Evolutionary conservation across 768 basidiomycete species (phyloP), one percentile per base, ranked within the genome.

Genomic region (Scleroderma bovista): DNA sequence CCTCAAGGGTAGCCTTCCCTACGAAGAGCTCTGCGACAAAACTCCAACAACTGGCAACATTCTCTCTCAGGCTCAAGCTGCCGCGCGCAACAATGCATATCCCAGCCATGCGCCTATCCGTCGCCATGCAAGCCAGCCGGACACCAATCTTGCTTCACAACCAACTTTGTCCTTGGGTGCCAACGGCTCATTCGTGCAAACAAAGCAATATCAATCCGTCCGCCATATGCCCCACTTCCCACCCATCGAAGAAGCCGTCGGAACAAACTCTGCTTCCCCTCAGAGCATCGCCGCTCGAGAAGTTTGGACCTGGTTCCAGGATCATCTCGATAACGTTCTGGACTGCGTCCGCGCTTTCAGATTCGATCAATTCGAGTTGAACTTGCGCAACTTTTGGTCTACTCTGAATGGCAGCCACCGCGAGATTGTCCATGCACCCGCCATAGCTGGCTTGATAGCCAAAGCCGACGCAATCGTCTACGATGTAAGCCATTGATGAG

Each of bases 281-380:
- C 85, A 92, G 57, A 79, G 82, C 48, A 76, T 89, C 19, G 84
- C 84, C 52, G 91, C 88, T 24, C 80, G 87, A 57, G 88, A 90
- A 66, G 87, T 91, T 6, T 95, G 93, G 93, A 78, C 75, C 26
- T 90, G 88, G 84, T 95, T 95, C 75, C 86, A 88, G 66, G 86
- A 91, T 50, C 93, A 95, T 72, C 75, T 93, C 53, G 90, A 94
- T 67, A 73, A 84, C 1, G 75, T 94, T 42, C 70, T 93, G 29
- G 88, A 91, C 57, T 84, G 80, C 58, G 80, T 92, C 38, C 74
- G 87, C 48, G 72, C 79, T 16, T 87, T 85, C 72, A 78, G 89
- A 34, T 88, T 92, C 58, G 92, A 94, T 68, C 87, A 91, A 67
- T 93, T 93, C 60, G 91, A 94, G 66, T 80, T 91, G 71, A 81